Conservation (phyloP, 2,329 filamentous ascomycete species). For the Claviceps sorghi region DNA sequence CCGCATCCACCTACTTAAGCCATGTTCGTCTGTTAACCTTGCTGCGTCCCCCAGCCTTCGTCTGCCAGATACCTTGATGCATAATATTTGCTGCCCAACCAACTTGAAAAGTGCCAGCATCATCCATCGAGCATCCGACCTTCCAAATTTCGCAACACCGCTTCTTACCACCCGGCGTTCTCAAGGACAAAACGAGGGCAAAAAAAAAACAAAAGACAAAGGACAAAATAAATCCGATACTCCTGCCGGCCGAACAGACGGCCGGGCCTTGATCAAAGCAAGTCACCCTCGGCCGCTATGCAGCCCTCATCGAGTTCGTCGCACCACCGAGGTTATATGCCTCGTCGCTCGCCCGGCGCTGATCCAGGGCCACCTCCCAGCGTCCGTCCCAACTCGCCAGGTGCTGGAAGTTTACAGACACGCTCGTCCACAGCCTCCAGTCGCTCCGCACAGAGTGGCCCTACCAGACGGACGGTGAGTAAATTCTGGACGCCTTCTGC, state of each 20-base stretch:
- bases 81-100: constrained; percentile 4
- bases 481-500: constrained; percentile 2
- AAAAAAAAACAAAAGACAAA: background rate
- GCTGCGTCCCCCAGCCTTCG: constrained; percentile 1
- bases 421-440: constrained; percentile 55
- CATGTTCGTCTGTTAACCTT: constrained; percentile 7
- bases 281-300: constrained; percentile 21
- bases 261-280: background rate
- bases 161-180: background rate
- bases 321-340: constrained; percentile 36
- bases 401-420: constrained; percentile 38
- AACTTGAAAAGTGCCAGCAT: background rate
- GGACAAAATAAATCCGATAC: background rate
- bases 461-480: constrained; percentile 19
- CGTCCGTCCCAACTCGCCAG: constrained; percentile 47
- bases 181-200: background rate
- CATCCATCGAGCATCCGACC: background rate
- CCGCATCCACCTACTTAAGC: constrained; percentile 1
- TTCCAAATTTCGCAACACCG: background rate
- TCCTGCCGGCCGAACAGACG: background rate
- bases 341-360: constrained; percentile 48
- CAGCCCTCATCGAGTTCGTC: constrained; percentile 33
- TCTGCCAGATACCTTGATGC: background rate
- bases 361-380: constrained; percentile 44
- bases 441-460: constrained; percentile 34